Evolutionary conservation across 495 filamentous ascomycete species (phyloP).

Genomic region (Penicillium bialowiezense): DNA sequence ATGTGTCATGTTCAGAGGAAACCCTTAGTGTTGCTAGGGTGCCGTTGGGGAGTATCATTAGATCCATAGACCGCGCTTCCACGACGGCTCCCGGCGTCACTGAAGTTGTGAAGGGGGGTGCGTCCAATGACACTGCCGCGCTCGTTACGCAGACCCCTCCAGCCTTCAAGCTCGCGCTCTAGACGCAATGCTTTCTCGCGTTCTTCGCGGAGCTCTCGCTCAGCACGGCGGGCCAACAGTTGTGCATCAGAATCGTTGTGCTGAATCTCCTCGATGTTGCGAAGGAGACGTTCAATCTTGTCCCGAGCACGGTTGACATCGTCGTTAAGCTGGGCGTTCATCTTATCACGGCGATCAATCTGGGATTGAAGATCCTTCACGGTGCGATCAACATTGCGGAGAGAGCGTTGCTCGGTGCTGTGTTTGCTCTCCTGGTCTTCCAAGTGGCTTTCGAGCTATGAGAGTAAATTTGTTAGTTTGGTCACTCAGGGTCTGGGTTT

Average conservation of each 20-base stretch:
- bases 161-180: slow-evolving; percentile 84
- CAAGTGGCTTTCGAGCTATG: slow-evolving; percentile 85
- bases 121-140: slow-evolving; percentile 40
- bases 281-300: slow-evolving; percentile 82
- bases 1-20: slow-evolving; percentile 38
- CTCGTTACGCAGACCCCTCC: slow-evolving; percentile 73
- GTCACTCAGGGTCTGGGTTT: not conserved
- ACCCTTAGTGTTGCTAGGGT: slow-evolving; percentile 50
- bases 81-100: slow-evolving; percentile 39
- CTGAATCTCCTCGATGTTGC: slow-evolving; percentile 91
- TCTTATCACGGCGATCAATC: slow-evolving; percentile 88
- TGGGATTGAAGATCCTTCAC: slow-evolving; percentile 92
- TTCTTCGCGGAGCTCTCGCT: slow-evolving; percentile 88
- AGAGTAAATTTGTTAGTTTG: slow-evolving; percentile 15
- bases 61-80: slow-evolving; percentile 39
- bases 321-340: slow-evolving; percentile 71
- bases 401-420: slow-evolving; percentile 74
- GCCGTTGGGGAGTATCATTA: slow-evolving; percentile 40
- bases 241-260: slow-evolving; percentile 76
- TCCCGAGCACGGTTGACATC: slow-evolving; percentile 82
- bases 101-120: slow-evolving; percentile 29
- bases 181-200: slow-evolving; percentile 76
- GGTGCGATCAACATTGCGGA: slow-evolving; percentile 90
- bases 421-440: slow-evolving; percentile 79
- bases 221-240: slow-evolving; percentile 74